Conservation (phyloP, 2,329 filamentous ascomycete species). For the Talaromyces verruculosus region DNA sequence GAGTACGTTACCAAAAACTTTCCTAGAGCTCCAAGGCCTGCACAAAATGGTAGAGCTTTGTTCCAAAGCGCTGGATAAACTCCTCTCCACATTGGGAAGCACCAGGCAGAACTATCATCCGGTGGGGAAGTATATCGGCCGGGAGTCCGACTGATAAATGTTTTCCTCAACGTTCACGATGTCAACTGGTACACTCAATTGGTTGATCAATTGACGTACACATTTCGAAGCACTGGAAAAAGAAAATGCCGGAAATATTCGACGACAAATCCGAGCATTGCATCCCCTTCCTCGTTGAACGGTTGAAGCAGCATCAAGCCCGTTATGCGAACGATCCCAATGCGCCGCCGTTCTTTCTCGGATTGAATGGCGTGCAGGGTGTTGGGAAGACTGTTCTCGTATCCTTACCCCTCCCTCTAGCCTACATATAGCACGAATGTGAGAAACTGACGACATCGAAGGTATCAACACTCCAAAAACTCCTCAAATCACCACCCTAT, state of each 20-base stretch:
- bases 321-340: constrained; percentile 37
- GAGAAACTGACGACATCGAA: constrained; percentile 25
- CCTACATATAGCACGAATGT: not conserved
- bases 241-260: constrained; percentile 54
- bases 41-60: not conserved
- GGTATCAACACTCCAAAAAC: constrained; percentile 63
- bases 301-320: constrained; percentile 54
- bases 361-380: constrained; percentile 88
- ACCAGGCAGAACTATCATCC: constrained; percentile 12
- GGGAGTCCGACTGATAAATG: not conserved
- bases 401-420: constrained; percentile 28
- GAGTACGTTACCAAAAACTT: not conserved
- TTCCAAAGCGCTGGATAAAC: not conserved
- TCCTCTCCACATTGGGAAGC: constrained; percentile 8
- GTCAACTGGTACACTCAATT: not conserved
- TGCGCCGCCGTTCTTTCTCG: constrained; percentile 73
- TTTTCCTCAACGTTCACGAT: not conserved
- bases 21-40: not conserved
- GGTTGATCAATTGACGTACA: not conserved
- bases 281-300: constrained; percentile 71
- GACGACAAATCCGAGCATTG: constrained; percentile 79
- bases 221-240: not conserved
- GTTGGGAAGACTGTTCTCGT: constrained; percentile 89
- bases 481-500: constrained; percentile 58
- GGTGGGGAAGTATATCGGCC: constrained; percentile 8